A percentile compares a stretch with the other conserved stretches of the same genome.
phyloP scores from a whole-genome alignment of 2,329 filamentous ascomycete genomes.

The Neopestalotiopsis clavispora region DNA sequence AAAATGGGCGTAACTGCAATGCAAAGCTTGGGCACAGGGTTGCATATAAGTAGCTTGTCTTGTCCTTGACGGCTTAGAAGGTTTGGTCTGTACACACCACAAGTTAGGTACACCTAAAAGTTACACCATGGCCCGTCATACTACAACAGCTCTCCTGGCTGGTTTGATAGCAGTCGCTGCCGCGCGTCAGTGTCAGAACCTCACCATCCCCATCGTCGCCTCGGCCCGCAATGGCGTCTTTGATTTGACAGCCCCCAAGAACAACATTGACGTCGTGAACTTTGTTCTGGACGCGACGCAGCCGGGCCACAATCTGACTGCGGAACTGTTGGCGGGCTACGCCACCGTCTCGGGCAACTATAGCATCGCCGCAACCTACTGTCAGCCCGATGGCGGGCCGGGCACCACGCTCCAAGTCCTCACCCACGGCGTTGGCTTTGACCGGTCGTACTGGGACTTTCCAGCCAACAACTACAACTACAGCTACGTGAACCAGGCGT shows the following conservation, averaged over 20 bases:
- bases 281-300: constrained; percentile 47
- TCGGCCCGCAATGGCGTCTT: constrained; percentile 60
- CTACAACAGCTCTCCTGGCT: no score
- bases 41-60: no score
- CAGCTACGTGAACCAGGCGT: constrained; percentile 62
- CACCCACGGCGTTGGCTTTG: constrained; percentile 59
- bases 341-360: constrained; percentile 57
- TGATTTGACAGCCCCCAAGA: constrained; percentile 48
- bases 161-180: background rate
- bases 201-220: constrained; percentile 61
- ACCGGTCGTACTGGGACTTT: constrained; percentile 66
- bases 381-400: constrained; percentile 55
- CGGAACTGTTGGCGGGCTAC: constrained; percentile 14
- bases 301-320: background rate
- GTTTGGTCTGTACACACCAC: no score
- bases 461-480: constrained; percentile 63
- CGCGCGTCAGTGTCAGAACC: constrained; percentile 49
- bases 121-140: no score
- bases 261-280: constrained; percentile 62
- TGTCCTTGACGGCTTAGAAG: no score
- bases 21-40: no score
- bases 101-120: no score
- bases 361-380: constrained; percentile 64
- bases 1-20: no score
- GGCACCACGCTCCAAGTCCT: constrained; percentile 50